Evolutionary conservation across 2,329 filamentous ascomycete genomes (phyloP).

Genomic region (Acrocalymma vagum): DNA sequence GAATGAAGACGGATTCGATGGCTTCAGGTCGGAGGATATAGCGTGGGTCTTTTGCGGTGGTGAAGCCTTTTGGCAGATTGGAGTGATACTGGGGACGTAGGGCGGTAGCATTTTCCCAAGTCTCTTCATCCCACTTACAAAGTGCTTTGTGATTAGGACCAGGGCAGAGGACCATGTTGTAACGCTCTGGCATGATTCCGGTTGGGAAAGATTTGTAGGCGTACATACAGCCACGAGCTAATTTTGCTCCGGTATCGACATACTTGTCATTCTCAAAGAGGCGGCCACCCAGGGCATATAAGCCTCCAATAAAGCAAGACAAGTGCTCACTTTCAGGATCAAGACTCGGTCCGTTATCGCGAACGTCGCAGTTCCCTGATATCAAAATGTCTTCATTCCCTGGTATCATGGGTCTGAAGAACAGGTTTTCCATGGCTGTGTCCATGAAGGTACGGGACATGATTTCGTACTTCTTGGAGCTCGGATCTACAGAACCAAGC

Average conservation of each 20-base stretch:
- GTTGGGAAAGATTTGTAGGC: slow-evolving; percentile 63
- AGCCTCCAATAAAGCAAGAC: slow-evolving; percentile 67
- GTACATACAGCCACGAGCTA: slow-evolving; percentile 68
- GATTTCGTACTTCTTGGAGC: slow-evolving; percentile 54
- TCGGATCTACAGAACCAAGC: slow-evolving; percentile 53
- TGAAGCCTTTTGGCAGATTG: slow-evolving; percentile 51
- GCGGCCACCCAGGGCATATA: slow-evolving; percentile 65
- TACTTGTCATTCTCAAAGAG: slow-evolving; percentile 62
- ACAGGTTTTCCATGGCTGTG: slow-evolving; percentile 52
- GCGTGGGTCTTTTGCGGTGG: slow-evolving; percentile 48
- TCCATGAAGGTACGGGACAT: slow-evolving; percentile 62
- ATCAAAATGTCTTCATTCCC: slow-evolving; percentile 56
- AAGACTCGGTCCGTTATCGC: slow-evolving; percentile 25
- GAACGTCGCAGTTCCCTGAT: slow-evolving; percentile 53
- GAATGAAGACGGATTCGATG: slow-evolving; percentile 65
- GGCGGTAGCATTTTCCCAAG: slow-evolving; percentile 50
- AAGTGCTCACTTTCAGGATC: slow-evolving; percentile 65
- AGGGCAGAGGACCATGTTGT: slow-evolving; percentile 61
- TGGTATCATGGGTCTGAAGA: slow-evolving; percentile 59
- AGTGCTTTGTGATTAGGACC: slow-evolving; percentile 22
- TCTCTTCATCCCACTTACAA: slow-evolving; percentile 63
- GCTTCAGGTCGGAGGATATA: slow-evolving; percentile 62
- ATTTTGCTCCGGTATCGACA: slow-evolving; percentile 61
- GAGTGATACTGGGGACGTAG: slow-evolving; percentile 31
- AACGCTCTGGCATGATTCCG: slow-evolving; percentile 68